A percentile compares a stretch with the other conserved stretches of the same genome.
Conservation (phyloP, 306 rosid genomes). For the Acacia acuminata region DNA sequence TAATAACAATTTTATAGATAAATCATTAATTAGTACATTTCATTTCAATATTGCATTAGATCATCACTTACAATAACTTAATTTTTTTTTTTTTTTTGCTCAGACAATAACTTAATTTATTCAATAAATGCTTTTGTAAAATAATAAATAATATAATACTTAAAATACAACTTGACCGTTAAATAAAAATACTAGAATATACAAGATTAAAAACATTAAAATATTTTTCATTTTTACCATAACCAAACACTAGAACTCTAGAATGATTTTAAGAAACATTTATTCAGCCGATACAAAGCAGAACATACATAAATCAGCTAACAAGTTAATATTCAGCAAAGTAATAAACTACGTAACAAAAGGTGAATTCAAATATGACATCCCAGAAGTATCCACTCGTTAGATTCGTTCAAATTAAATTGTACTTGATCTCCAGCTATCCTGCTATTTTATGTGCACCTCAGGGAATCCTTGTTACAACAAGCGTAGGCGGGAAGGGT, state of each 20-base stretch:
- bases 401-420: conserved; percentile 24
- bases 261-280: conserved; percentile 20
- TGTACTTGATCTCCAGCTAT: conserved; percentile 30
- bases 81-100: no score
- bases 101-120: background rate
- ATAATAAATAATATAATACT: background rate
- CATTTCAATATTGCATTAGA: background rate
- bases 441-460: conserved; percentile 36
- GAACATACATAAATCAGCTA: background rate
- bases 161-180: background rate
- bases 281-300: conserved; percentile 16
- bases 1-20: background rate
- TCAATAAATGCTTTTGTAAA: background rate
- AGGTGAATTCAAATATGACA: background rate
- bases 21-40: background rate
- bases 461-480: conserved; percentile 28
- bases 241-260: background rate
- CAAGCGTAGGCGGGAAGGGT: conserved; percentile 27
- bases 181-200: background rate
- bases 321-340: background rate
- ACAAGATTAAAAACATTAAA: background rate
- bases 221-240: background rate
- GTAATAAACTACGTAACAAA: background rate
- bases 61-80: no score
- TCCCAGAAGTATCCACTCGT: conserved; percentile 31